Evolutionary conservation across 1,284 basidiomycete genomes (phyloP), one percentile per base, ranked within the genome.

Genomic region (Irpex sp.): DNA sequence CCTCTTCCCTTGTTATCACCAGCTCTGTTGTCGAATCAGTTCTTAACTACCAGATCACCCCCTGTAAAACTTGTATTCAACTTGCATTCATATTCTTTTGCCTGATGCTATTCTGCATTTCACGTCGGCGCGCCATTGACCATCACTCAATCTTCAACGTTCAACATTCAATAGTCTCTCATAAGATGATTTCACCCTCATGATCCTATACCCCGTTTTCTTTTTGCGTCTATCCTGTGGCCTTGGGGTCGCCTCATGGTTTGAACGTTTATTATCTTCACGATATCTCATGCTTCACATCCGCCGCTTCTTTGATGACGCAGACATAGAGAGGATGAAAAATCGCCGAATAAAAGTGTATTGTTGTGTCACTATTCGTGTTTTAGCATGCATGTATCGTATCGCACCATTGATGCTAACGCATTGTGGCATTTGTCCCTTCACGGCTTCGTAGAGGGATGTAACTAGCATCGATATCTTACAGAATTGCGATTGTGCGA

Each of bases 1-100:
- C 40, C 31, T 59, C 21, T n/a, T 40, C 59, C 61, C 64, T 57
- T 59, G 54, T 54, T 61, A 34, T 56, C 58, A 57, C 54, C 61
- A 61, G 51, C 62, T 63, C 34, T 63, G 62, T 63, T 44, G 49
- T 57, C 36, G 54, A 11, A 56, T 4, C 54, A 56, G 54, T 56
- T 56, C 34, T 36, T 17, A 51, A 51, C 26, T 36, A 36, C 21
- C 26, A 17, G 34, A 34, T 34, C 19, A 56, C 34, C 54, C 3
- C 26, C 34, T 56, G 51, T 60, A 34, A 54, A 54, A 8, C 52
- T 44, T 37, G 17, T 34, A 36, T 55, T n/a, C 49, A 51, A n/a
- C 13, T 51, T 54, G 21, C 36, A 19, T 54, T 37, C 19, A n/a
- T 36, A 11, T 19, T 58, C 21, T 58, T 11, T 51, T 36, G 38